These are phyloP conservation scores for Teunomyces aglyptinius DNA, from an alignment of 805 yeast genomes.

Conservation along the genomic window DNA sequence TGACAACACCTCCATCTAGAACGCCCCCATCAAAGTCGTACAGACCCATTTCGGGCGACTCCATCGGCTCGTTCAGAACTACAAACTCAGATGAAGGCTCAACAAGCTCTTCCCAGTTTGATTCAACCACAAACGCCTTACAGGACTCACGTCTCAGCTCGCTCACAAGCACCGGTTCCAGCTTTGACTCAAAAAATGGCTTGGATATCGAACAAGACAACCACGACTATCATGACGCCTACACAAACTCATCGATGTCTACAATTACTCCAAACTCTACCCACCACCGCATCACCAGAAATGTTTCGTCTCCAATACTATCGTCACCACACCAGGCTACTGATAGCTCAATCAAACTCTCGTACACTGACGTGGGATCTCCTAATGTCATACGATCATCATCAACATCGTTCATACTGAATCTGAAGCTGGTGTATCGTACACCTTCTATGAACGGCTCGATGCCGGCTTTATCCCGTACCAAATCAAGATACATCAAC, in stretches of 20 bases:
- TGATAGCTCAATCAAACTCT: neutral
- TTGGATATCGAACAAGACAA: slow-evolving; percentile 8
- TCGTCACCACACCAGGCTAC: neutral
- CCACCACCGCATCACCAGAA: slow-evolving; percentile 1
- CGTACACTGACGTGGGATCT: neutral
- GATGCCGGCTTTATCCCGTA: slow-evolving; percentile 19
- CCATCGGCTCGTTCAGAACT: slow-evolving; percentile 30
- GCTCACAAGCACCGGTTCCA: slow-evolving; percentile 28
- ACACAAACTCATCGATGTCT: slow-evolving; percentile 8
- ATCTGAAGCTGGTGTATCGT: neutral
- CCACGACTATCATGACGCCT: slow-evolving; percentile 2
- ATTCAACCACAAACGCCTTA: slow-evolving; percentile 14
- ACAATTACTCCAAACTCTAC: slow-evolving; percentile 10
- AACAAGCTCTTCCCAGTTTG: slow-evolving; percentile 31
- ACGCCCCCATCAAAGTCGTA: neutral
- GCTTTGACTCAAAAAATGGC: slow-evolving; percentile 7
- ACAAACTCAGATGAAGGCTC: slow-evolving; percentile 34
- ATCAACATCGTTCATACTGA: neutral
- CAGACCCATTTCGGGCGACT: slow-evolving; percentile 34
- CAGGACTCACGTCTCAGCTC: slow-evolving; percentile 38
- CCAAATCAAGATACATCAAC: slow-evolving; percentile 34
- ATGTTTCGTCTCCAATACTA: slow-evolving; percentile 4
- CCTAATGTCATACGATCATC: neutral
- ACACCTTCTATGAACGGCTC: neutral
- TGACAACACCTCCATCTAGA: neutral